Evolutionary conservation across 2,329 filamentous ascomycete species (phyloP), one percentile per base, ranked within the genome.

Genomic region (Sclerotinia subarctica): DNA sequence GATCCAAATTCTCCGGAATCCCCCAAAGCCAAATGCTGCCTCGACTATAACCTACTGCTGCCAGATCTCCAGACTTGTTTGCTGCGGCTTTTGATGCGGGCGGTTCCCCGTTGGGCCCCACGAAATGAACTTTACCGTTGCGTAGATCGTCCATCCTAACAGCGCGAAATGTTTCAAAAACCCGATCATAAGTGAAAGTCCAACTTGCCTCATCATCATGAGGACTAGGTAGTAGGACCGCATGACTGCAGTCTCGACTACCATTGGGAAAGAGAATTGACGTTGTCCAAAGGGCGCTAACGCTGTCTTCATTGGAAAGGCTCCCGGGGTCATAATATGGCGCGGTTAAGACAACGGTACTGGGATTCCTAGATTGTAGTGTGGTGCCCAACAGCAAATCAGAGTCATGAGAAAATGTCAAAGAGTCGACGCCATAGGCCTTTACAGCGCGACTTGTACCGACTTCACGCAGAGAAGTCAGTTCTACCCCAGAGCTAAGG

Each of bases 261-360:
- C 88, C 89, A 73, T 93, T 92, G 4, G 92, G 91, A 68, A 94
- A 94, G 3, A 95, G 80, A 57, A 95, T 94, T 46, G 93, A 93
- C 0, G 91, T 93, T 8, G 92, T 94, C 92, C 92, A 95, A 75
- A 94, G 84, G 32, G 89, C 86, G 76, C 89, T 90, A 70, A 93
- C 84, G 70, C 88, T 85, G 68, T 91, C 87, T 69, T 90, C 88
- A 17, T 82, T 84, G 70, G 90, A 82, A 62, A 87, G 83, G 72
- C 86, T 86, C 47, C 89, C 89, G 0, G 88, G 90, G 53, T 91
- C 89, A 77, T 92, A 93, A 75, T 93, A 93, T 1, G 92, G 91
- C 0, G 91, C 91, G 21, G 65, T 67, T 46, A 95, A 83, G 60
- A 93, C 88, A 52, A 94, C 90, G 0, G 92, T 91, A 73, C 85